phyloP scores from a whole-genome alignment of 495 filamentous ascomycete genomes.

The Xylaria castorea region DNA sequence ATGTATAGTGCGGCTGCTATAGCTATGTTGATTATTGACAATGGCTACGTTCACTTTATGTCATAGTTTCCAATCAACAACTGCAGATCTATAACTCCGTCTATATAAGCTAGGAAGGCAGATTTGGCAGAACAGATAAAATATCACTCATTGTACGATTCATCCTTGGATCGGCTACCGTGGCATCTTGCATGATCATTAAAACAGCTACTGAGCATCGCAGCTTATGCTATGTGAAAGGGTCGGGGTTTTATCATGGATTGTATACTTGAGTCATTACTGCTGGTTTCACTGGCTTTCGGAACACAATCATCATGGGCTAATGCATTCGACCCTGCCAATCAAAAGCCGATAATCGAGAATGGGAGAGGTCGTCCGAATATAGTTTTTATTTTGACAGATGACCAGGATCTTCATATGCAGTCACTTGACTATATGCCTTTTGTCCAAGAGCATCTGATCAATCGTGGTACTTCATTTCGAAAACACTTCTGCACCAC shows the following conservation, averaged over 20 bases:
- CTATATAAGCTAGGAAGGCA: not conserved
- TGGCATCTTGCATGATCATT: not conserved
- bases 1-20: not conserved
- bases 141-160: not conserved
- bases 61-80: not conserved
- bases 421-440: conserved; percentile 66
- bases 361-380: conserved; percentile 48
- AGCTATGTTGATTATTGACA: not conserved
- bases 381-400: conserved; percentile 69
- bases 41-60: not conserved
- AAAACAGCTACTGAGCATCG: not conserved
- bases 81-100: not conserved
- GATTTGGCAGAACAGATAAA: no score
- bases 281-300: not conserved
- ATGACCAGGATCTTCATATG: conserved; percentile 70
- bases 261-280: not conserved
- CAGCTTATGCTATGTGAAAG: not conserved
- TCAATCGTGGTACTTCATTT: conserved; percentile 61
- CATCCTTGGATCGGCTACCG: not conserved
- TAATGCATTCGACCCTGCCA: not conserved
- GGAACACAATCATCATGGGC: conserved; percentile 5
- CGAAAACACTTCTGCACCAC: conserved; percentile 67
- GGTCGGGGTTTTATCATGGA: not conserved
- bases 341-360: conserved; percentile 5
- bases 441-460: conserved; percentile 57